phyloP scores from a whole-genome alignment of 176 grass and related monocot species.

The Aegilops sharonensis region DNA sequence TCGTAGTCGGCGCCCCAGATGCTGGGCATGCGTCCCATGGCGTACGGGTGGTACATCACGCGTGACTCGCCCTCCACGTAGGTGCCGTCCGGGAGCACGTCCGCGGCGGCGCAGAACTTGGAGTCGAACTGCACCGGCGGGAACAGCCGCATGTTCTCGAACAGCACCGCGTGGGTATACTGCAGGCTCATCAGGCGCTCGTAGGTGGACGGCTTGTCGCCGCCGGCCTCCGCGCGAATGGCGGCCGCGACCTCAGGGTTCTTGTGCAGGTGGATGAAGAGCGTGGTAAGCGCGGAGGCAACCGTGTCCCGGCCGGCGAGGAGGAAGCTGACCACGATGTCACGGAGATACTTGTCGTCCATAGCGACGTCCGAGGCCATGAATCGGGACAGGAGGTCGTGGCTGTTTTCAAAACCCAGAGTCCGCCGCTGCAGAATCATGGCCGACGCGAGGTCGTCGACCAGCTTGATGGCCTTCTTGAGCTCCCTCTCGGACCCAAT shows the following conservation, averaged over 20 bases:
- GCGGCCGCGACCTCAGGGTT: not conserved
- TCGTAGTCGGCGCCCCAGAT: slow-evolving; percentile 44
- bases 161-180: slow-evolving; percentile 42
- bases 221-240: not conserved
- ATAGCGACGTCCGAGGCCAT: slow-evolving; percentile 21
- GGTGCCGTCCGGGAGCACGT: slow-evolving; percentile 56
- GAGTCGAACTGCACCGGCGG: slow-evolving; percentile 62
- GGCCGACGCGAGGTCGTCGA: slow-evolving; percentile 38
- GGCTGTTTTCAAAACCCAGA: not conserved
- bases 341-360: slow-evolving; percentile 41
- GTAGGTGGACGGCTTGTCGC: not conserved
- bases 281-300: slow-evolving; percentile 51
- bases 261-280: slow-evolving; percentile 31
- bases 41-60: slow-evolving; percentile 60
- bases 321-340: slow-evolving; percentile 63
- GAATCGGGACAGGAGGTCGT: slow-evolving; percentile 51
- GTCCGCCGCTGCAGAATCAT: slow-evolving; percentile 39
- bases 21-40: slow-evolving; percentile 53
- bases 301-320: slow-evolving; percentile 62
- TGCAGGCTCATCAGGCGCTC: not conserved
- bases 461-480: slow-evolving; percentile 30
- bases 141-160: slow-evolving; percentile 57
- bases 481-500: slow-evolving; percentile 60
- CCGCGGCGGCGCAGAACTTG: slow-evolving; percentile 42
- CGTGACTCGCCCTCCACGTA: slow-evolving; percentile 32